phyloP scores from a whole-genome alignment of 768 basidiomycete species.

The Leucosporidium creatinivorum region DNA sequence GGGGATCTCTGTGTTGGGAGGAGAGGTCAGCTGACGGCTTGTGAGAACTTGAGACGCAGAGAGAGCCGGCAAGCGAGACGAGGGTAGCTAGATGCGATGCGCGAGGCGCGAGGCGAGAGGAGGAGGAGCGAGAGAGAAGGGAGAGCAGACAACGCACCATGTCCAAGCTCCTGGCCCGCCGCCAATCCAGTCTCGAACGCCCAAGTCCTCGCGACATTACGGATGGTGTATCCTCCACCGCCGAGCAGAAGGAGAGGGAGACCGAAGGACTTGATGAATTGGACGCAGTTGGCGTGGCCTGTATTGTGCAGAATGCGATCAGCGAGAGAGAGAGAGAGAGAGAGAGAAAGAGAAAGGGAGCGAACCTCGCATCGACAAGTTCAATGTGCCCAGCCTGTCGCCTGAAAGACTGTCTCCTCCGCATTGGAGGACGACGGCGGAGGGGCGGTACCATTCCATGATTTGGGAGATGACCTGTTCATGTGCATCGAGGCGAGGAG shows the following conservation, averaged over 20 bases:
- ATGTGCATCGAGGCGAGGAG: too few species aligned
- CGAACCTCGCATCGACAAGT: constrained; percentile 86
- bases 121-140: not conserved
- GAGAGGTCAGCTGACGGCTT: not conserved
- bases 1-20: constrained; percentile 64
- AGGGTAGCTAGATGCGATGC: too few species aligned
- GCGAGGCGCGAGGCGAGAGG: too few species aligned
- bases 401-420: constrained; percentile 95
- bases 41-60: too few species aligned
- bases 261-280: constrained; percentile 92
- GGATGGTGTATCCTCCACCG: constrained; percentile 97
- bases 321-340: not conserved
- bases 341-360: not conserved
- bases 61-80: too few species aligned
- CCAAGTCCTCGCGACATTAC: constrained; percentile 94
- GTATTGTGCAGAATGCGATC: not conserved
- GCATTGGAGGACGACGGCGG: constrained; percentile 92
- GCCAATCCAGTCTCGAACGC: constrained; percentile 96
- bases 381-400: constrained; percentile 91
- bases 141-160: constrained; percentile 49
- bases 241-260: constrained; percentile 89
- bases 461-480: constrained; percentile 79
- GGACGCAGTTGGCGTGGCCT: constrained; percentile 97
- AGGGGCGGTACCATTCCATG: constrained; percentile 89
- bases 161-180: constrained; percentile 87